Base-by-base conservation (phyloP, 1,284 basidiomycete genomes). In the Ceratorhiza oryzae-sativae region DNA sequence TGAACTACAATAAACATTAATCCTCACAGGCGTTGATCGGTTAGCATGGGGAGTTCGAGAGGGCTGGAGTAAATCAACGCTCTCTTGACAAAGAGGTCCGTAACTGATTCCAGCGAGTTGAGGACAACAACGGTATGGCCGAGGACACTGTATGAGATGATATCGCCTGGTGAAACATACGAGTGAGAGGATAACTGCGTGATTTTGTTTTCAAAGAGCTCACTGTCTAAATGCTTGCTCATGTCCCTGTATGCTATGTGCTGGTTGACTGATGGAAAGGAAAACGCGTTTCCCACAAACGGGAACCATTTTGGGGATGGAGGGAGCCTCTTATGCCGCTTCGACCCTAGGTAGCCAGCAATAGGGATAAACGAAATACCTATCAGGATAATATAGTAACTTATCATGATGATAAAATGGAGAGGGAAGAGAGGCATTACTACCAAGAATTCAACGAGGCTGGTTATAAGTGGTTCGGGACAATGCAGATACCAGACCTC, bases 61-160 rank as follows among this genome's bases (percentile, higher is more conserved):
- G 63, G 48, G 34, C 70, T 49, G 8, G 73, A 73, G 56, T 74
- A 74, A 4, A 63, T 72, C 42, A 23, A 3, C 13, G 68, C 51
- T 36, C 72, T 15, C 48, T 73, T 74, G 8, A 59, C 65, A 9
- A 75, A 59, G 5, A 75, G 58, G 32, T 75, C 74, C 18, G 32
- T 56, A 0, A 70, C 71, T 20, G 70, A 48, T 32, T 74, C 62
- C 23, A 67, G 36, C 13, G 73, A 51, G 39, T 74, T 74, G 53
- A 75, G 30, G 25, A 73, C 67, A 49, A 75, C 48, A 27, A 67
- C 34, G 3, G 49, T 23, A 25, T 71, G 56, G 0, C 74, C 74
- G 9, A 58, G 20, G n/a, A 72, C 20, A 15, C 42, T 42, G n/a
- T 55, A 36, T 4, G 63, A 53, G 15, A 67, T 67, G 39, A 67